Evolutionary conservation across 331 rosid genomes (phyloP).

Genomic region (Malus hybrid): DNA sequence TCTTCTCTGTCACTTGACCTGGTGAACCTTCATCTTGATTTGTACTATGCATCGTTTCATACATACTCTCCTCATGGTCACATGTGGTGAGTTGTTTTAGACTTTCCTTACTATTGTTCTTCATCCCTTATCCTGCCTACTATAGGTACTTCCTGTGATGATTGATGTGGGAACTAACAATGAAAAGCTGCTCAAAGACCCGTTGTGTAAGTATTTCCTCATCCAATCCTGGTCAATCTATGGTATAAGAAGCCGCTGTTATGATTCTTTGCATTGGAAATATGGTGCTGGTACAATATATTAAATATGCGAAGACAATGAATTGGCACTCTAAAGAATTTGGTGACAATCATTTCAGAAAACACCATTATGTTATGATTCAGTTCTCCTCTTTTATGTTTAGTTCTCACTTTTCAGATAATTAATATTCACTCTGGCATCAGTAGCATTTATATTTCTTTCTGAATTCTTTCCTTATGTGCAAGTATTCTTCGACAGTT

Average conservation of each 20-base stretch:
- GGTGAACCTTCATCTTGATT: conserved; percentile 1
- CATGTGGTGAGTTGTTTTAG: background rate
- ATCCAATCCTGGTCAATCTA: background rate
- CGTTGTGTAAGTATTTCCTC: conserved; percentile 57
- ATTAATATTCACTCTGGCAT: background rate
- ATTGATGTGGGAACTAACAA: conserved; percentile 98
- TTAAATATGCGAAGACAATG: background rate
- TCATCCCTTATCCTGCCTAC: background rate
- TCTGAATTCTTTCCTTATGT: background rate
- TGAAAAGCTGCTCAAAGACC: conserved; percentile 73
- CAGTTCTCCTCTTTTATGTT: background rate
- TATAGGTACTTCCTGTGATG: conserved; percentile 97
- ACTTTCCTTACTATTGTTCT: background rate
- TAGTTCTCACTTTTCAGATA: background rate
- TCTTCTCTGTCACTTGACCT: background rate
- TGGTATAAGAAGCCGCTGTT: background rate
- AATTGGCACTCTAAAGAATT: background rate
- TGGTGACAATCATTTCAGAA: background rate
- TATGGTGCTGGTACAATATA: background rate
- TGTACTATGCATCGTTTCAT: background rate
- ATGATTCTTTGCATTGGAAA: background rate
- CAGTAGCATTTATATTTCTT: background rate
- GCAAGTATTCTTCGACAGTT: background rate
- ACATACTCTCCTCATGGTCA: background rate
- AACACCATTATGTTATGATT: background rate